A percentile compares a stretch with the other conserved stretches of the same genome.
Conservation (phyloP, 1,284 basidiomycete genomes). For the Gomphus sp. region DNA sequence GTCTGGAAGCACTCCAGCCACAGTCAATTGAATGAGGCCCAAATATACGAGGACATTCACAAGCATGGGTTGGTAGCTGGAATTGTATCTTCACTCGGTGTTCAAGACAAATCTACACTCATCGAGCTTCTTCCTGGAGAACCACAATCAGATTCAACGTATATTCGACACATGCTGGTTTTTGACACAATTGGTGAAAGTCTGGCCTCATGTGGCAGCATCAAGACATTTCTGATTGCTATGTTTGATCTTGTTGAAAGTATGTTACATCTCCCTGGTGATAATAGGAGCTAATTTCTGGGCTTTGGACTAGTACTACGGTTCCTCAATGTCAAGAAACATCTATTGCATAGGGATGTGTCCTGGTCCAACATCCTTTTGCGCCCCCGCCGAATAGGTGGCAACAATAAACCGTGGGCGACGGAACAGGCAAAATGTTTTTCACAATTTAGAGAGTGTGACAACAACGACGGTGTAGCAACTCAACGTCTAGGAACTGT, state of each 20-base stretch:
- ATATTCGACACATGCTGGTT: not conserved
- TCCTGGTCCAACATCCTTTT: no score
- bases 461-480: no score
- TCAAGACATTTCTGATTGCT: not conserved
- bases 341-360: no score
- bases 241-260: not conserved
- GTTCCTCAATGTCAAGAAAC: no score
- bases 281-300: not conserved
- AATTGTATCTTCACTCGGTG: not conserved
- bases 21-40: not conserved
- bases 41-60: not conserved
- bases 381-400: no score
- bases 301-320: no score
- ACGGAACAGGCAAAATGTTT: no score
- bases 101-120: not conserved
- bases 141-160: not conserved
- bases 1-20: not conserved
- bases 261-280: not conserved
- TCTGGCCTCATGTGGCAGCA: not conserved
- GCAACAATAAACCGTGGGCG: no score
- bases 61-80: not conserved
- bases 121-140: not conserved
- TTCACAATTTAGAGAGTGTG: no score
- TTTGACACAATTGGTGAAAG: not conserved
- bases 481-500: no score